Percentiles rank a stretch among this genome's conserved stretches.
phyloP scores from a whole-genome alignment of 1,284 basidiomycete genomes.

The Boletus calvinii region DNA sequence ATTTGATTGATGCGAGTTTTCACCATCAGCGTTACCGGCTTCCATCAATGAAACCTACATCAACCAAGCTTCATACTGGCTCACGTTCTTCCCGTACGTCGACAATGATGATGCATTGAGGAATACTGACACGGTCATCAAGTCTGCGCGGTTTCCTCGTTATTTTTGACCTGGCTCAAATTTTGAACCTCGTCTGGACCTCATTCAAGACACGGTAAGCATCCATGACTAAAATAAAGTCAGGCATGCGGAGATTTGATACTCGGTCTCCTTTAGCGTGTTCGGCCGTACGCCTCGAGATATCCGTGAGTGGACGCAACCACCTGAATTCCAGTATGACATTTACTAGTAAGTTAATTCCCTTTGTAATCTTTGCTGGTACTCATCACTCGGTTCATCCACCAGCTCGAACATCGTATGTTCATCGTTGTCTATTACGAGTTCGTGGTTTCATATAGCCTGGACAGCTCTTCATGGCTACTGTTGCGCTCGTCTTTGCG shows the following conservation, averaged over 20 bases:
- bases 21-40: constrained; percentile 58
- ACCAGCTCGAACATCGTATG: constrained; percentile 62
- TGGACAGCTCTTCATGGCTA: constrained; percentile 76
- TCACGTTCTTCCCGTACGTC: constrained; percentile 88
- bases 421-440: constrained; percentile 17
- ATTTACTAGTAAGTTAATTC: constrained; percentile 73
- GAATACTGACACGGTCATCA: constrained; percentile 14
- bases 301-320: constrained; percentile 94
- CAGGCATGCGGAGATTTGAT: not conserved
- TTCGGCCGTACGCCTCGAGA: constrained; percentile 97
- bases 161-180: constrained; percentile 94
- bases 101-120: not conserved
- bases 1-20: constrained; percentile 2
- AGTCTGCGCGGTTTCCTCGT: constrained; percentile 91
- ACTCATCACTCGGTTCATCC: constrained; percentile 6
- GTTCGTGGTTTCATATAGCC: constrained; percentile 15
- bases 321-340: constrained; percentile 89
- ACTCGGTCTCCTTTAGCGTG: constrained; percentile 44
- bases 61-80: constrained; percentile 86
- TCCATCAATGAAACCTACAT: constrained; percentile 80
- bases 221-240: not conserved
- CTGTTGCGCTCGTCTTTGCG: constrained; percentile 87
- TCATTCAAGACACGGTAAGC: constrained; percentile 76
- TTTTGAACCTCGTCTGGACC: constrained; percentile 85
- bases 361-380: not conserved